Evolutionary conservation across 768 basidiomycete genomes (phyloP).

Genomic region (Russula abietina): DNA sequence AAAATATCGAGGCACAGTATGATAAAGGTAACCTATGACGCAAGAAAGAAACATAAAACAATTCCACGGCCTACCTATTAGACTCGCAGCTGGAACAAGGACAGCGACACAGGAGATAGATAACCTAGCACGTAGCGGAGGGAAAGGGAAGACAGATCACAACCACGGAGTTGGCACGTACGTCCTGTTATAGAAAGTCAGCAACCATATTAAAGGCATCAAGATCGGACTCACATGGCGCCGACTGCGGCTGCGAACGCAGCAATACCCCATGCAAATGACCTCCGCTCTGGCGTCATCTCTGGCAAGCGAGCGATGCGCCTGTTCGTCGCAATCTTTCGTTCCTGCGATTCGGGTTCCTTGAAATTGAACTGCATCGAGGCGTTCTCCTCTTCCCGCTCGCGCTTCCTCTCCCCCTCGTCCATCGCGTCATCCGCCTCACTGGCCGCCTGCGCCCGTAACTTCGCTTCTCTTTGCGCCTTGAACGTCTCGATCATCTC

Average conservation of each 20-base stretch:
- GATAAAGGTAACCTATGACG: not conserved
- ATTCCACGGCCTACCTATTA: slow-evolving; percentile 8
- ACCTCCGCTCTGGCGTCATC: slow-evolving; percentile 63
- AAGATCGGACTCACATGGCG: slow-evolving; percentile 58
- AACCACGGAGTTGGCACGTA: slow-evolving; percentile 56
- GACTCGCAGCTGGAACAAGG: slow-evolving; percentile 8
- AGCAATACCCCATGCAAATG: slow-evolving; percentile 75
- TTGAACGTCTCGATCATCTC: slow-evolving; percentile 70
- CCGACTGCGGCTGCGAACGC: slow-evolving; percentile 80
- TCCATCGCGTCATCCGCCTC: slow-evolving; percentile 24
- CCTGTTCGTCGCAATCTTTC: slow-evolving; percentile 56
- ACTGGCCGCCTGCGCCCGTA: slow-evolving; percentile 26
- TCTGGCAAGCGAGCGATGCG: slow-evolving; percentile 47
- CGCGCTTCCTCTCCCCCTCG: slow-evolving; percentile 38
- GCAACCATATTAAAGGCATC: slow-evolving; percentile 7
- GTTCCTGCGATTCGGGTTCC: slow-evolving; percentile 55
- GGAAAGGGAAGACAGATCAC: slow-evolving; percentile 29
- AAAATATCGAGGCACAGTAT: not conserved
- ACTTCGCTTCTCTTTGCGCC: slow-evolving; percentile 45
- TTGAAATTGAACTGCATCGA: slow-evolving; percentile 58
- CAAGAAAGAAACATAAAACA: slow-evolving; percentile 2
- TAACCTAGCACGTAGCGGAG: slow-evolving; percentile 2
- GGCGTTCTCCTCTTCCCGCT: slow-evolving; percentile 50
- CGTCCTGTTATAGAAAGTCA: slow-evolving; percentile 34
- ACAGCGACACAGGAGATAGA: slow-evolving; percentile 4